These are phyloP conservation scores for Conringia planisiliqua DNA, from an alignment of 345 rosid species.

Conservation along the genomic window DNA sequence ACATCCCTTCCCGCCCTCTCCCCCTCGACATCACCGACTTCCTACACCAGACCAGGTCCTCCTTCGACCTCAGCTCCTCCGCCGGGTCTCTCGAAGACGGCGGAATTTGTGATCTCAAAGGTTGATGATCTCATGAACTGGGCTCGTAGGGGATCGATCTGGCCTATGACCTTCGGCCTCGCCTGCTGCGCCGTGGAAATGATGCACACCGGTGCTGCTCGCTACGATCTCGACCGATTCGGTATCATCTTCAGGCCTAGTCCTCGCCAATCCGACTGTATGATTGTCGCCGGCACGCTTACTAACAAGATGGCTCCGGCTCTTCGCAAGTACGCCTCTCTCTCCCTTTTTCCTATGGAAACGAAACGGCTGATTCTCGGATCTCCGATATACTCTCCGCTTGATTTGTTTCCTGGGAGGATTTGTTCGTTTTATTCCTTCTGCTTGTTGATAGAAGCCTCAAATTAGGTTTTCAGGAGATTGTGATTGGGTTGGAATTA, in stretches of 20 bases:
- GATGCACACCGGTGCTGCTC: constrained; percentile 99
- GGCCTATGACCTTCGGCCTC: constrained; percentile 99
- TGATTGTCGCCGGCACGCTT: constrained; percentile 98
- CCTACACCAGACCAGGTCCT: constrained; percentile 54
- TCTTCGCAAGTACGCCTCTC: constrained; percentile 70
- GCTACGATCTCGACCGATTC: constrained; percentile 94
- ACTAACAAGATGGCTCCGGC: constrained; percentile 99
- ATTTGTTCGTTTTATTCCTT: not conserved
- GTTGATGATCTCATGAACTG: constrained; percentile 93
- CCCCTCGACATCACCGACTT: constrained; percentile 51
- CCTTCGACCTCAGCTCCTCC: constrained; percentile 54
- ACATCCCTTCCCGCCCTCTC: constrained; percentile 51
- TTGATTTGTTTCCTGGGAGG: not conserved
- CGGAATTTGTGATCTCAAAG: constrained; percentile 88
- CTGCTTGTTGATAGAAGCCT: not conserved
- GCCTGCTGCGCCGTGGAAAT: constrained; percentile 99
- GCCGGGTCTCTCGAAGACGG: constrained; percentile 73
- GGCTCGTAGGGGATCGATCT: constrained; percentile 94
- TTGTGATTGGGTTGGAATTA: not conserved
- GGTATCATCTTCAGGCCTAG: constrained; percentile 96
- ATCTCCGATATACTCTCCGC: constrained; percentile 1
- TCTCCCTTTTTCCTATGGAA: not conserved
- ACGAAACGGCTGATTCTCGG: not conserved
- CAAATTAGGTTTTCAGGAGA: constrained; percentile 14
- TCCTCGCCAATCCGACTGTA: constrained; percentile 97